phyloP scores from a whole-genome alignment of 176 grass and related monocot species.

The Aegilops speltoides region DNA sequence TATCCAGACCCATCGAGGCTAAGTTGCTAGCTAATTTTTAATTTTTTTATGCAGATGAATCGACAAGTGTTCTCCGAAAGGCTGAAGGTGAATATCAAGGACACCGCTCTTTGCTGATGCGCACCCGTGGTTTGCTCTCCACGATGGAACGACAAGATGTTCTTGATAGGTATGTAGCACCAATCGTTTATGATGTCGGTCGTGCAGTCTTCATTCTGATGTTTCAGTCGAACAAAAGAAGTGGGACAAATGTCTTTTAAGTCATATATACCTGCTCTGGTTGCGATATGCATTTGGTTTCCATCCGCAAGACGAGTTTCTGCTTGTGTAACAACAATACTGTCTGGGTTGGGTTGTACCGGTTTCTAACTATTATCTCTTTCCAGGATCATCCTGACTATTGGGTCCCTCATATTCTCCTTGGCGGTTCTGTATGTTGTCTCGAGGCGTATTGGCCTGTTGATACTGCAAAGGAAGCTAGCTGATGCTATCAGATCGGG shows the following conservation, averaged over 20 bases:
- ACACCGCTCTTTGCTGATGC: constrained; percentile 78
- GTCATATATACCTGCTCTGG: too few species aligned
- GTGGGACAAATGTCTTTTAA: neutral
- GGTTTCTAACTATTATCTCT: constrained; percentile 26
- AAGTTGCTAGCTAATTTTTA: neutral
- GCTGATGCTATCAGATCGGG: constrained; percentile 75
- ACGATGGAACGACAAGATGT: constrained; percentile 83
- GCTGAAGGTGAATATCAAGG: constrained; percentile 95
- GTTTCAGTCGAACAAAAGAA: neutral
- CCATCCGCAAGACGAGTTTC: neutral
- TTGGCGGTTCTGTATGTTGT: constrained; percentile 61
- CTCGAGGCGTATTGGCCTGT: constrained; percentile 61
- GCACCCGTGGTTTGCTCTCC: constrained; percentile 71
- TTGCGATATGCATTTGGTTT: neutral
- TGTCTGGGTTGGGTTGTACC: neutral
- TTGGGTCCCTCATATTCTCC: constrained; percentile 69
- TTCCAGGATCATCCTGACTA: constrained; percentile 61
- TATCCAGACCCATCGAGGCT: neutral
- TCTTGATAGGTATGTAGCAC: constrained; percentile 66
- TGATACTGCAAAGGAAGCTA: constrained; percentile 82
- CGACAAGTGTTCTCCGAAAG: constrained; percentile 61
- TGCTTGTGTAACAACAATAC: neutral
- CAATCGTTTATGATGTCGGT: neutral
- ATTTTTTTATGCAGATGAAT: constrained; percentile 65
- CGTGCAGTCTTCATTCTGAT: neutral